Conservation (phyloP, 2,329 filamentous ascomycete genomes). For the Alternaria triticimaculans region DNA sequence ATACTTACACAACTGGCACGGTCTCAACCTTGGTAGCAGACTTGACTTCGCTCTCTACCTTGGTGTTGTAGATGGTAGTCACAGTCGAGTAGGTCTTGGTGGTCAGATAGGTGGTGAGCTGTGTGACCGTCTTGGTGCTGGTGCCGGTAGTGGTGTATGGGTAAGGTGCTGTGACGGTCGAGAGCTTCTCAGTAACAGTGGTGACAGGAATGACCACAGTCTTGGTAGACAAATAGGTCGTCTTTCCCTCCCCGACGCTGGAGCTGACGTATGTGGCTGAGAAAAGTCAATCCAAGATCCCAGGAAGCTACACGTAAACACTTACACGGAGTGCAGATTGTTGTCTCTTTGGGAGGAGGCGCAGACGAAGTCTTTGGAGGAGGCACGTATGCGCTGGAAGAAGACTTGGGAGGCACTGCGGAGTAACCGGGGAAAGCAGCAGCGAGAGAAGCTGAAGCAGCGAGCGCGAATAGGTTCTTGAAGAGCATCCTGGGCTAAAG, state of each 20-base stretch:
- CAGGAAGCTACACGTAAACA: background rate
- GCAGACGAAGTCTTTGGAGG: background rate
- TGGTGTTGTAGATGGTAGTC: slow-evolving; percentile 21
- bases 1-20: slow-evolving; percentile 25
- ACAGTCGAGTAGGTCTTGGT: slow-evolving; percentile 22
- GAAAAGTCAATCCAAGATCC: background rate
- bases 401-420: background rate
- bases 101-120: slow-evolving; percentile 8
- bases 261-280: slow-evolving; percentile 25
- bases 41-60: slow-evolving; percentile 16
- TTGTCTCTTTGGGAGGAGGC: slow-evolving; percentile 13
- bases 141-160: slow-evolving; percentile 21
- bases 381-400: background rate
- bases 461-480: slow-evolving; percentile 19
- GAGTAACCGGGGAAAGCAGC: slow-evolving; percentile 20
- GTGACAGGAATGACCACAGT: slow-evolving; percentile 24
- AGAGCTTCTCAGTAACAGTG: slow-evolving; percentile 12
- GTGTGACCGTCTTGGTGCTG: slow-evolving; percentile 14
- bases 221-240: slow-evolving; percentile 26
- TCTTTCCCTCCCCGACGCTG: slow-evolving; percentile 4
- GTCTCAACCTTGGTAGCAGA: slow-evolving; percentile 18
- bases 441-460: slow-evolving; percentile 24
- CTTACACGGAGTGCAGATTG: slow-evolving; percentile 26
- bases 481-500: slow-evolving; percentile 24
- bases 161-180: slow-evolving; percentile 13